Conservation (phyloP, 345 rosid species). For the Rhodamnia argentea region DNA sequence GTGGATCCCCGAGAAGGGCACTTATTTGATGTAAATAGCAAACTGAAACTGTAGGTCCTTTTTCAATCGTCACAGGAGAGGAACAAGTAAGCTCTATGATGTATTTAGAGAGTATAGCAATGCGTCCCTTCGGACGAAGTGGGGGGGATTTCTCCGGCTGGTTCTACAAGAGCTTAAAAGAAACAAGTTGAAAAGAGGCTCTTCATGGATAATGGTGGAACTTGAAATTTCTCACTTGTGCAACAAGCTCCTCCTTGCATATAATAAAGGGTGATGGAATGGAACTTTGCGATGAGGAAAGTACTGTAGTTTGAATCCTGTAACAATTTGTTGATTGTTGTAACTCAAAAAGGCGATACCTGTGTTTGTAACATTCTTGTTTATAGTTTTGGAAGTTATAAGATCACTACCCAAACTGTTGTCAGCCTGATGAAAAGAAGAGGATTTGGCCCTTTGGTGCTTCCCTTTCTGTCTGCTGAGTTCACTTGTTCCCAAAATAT, state of each 20-base stretch:
- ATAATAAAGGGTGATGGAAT: neutral
- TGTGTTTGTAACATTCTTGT: neutral
- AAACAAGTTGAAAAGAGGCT: neutral
- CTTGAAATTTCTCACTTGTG: neutral
- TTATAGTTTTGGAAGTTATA: neutral
- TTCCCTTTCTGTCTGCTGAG: neutral
- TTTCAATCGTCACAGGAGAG: neutral
- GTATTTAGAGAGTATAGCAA: neutral
- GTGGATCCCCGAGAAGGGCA: slow-evolving; percentile 4
- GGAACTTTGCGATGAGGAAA: neutral
- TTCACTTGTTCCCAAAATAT: neutral
- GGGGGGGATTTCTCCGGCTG: neutral
- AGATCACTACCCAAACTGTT: neutral
- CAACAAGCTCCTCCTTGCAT: neutral
- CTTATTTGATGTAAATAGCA: neutral
- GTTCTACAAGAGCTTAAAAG: neutral
- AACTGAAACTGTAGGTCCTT: neutral
- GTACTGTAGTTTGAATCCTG: neutral
- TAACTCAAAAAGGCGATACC: neutral
- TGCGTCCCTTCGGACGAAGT: neutral
- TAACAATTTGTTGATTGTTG: neutral
- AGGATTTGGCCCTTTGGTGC: neutral
- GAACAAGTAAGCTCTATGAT: neutral
- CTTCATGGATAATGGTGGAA: neutral
- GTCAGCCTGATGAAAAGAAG: neutral